These are phyloP conservation scores for Xylaria bambusicola DNA, from an alignment of 495 filamentous ascomycete genomes.

Conservation along the genomic window DNA sequence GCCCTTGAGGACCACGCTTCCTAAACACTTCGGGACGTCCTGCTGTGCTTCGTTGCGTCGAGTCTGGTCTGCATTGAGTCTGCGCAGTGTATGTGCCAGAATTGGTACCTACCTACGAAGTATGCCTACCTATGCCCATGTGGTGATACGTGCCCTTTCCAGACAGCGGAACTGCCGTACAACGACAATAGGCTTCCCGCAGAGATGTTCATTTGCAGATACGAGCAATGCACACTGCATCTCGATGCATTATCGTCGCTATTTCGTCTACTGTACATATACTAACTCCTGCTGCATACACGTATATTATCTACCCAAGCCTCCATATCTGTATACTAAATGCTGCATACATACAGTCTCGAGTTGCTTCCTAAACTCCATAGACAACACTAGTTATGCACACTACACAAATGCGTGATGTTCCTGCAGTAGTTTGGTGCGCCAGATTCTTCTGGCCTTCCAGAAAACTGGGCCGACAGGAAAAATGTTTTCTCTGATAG, in stretches of 20 bases:
- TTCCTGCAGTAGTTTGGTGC: conserved; percentile 16
- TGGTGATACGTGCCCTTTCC: neutral
- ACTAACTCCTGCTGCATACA: neutral
- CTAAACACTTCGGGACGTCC: neutral
- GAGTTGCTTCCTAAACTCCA: too few relatives aligned
- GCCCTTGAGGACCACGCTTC: too few relatives aligned
- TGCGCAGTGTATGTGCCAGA: too few relatives aligned
- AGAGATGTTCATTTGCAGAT: conserved; percentile 2
- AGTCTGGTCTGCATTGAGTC: too few relatives aligned
- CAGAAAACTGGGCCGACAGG: neutral
- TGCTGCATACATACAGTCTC: too few relatives aligned
- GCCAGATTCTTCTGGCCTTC: conserved; percentile 11
- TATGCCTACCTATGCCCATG: conserved; percentile 6
- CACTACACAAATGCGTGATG: neutral
- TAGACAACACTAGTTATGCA: too few relatives aligned
- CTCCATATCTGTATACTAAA: too few relatives aligned
- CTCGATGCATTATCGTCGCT: neutral
- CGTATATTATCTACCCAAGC: too few relatives aligned
- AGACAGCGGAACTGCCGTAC: neutral
- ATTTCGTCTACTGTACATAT: neutral
- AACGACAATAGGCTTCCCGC: neutral
- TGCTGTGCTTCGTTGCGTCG: neutral
- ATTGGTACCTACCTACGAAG: too few relatives aligned
- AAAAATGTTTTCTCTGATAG: too few relatives aligned
- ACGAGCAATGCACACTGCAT: neutral